phyloP scores from a whole-genome alignment of 1,284 basidiomycete species.

The Ceratobasidium sp. region DNA sequence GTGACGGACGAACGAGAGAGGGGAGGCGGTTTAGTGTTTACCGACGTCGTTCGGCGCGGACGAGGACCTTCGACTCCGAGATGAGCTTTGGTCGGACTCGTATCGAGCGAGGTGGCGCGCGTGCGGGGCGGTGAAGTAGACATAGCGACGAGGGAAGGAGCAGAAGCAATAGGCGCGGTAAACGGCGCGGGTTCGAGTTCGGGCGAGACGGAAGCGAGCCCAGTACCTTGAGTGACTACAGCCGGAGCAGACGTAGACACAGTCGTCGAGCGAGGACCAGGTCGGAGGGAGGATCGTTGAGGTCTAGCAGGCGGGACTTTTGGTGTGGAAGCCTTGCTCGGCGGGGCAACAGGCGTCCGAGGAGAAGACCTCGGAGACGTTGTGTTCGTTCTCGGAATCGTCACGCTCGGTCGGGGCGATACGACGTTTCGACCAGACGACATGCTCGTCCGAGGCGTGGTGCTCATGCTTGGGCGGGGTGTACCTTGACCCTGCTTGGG shows the following conservation, averaged over 20 bases:
- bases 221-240: background rate
- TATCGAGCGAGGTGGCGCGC: conserved; percentile 30
- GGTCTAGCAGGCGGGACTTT: conserved; percentile 15
- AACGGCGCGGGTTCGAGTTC: background rate
- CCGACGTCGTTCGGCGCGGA: conserved; percentile 28
- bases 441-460: conserved; percentile 34
- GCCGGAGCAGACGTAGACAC: conserved; percentile 14
- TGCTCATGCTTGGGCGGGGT: conserved; percentile 15
- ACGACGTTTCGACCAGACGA: conserved; percentile 31
- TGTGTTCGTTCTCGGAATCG: background rate
- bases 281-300: conserved; percentile 32
- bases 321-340: background rate
- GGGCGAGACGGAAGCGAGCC: background rate
- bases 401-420: background rate
- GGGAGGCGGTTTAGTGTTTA: conserved; percentile 24
- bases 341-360: conserved; percentile 1
- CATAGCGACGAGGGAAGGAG: background rate
- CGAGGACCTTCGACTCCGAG: background rate
- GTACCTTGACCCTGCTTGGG: background rate
- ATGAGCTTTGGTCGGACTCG: background rate
- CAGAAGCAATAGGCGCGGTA: conserved; percentile 6
- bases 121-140: conserved; percentile 18
- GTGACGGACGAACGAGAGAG: conserved; percentile 20
- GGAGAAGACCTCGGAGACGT: conserved; percentile 12
- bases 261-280: conserved; percentile 17